Percentiles rank a stretch among this genome's conserved stretches.
These are phyloP conservation scores for Paracorniculantispora psalliotae DNA, from an alignment of 2,329 filamentous ascomycete species.

Conservation along the genomic window DNA sequence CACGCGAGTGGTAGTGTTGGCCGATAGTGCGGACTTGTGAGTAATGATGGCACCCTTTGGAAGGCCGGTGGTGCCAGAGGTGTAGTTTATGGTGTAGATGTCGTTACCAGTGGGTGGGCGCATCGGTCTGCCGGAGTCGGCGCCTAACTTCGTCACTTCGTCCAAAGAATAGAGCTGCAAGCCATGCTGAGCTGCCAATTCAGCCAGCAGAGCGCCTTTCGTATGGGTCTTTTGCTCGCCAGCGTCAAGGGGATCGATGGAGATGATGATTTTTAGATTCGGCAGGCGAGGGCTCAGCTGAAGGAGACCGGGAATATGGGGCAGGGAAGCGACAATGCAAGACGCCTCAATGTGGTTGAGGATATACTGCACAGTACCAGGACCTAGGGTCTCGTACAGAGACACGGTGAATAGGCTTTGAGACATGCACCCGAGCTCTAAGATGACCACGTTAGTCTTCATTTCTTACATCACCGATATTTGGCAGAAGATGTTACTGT, in stretches of 20 bases:
- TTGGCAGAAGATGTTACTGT: neutral
- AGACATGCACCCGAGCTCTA: constrained; percentile 80
- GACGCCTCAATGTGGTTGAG: constrained; percentile 80
- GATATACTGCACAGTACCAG: constrained; percentile 90
- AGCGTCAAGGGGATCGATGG: constrained; percentile 73
- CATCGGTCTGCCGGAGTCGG: constrained; percentile 61
- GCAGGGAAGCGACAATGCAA: constrained; percentile 72
- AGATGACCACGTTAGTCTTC: neutral
- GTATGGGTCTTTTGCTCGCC: constrained; percentile 73
- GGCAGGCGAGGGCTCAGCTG: constrained; percentile 75
- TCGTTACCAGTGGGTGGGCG: constrained; percentile 70
- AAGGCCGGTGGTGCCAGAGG: constrained; percentile 75
- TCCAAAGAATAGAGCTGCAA: constrained; percentile 73
- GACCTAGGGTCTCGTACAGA: constrained; percentile 91
- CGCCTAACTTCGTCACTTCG: constrained; percentile 78
- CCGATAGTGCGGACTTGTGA: constrained; percentile 75
- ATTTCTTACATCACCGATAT: too few species aligned
- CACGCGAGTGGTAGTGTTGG: constrained; percentile 56
- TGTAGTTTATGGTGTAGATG: constrained; percentile 86
- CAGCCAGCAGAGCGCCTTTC: constrained; percentile 72
- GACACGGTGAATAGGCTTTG: constrained; percentile 88
- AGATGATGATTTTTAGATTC: constrained; percentile 80
- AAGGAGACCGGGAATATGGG: constrained; percentile 75
- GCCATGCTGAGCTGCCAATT: constrained; percentile 67
- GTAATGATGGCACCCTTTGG: constrained; percentile 82